These are phyloP conservation scores for Backusella parvicylindrica DNA, from an alignment of 192 early-diverging fungal genomes.

Conservation along the genomic window DNA sequence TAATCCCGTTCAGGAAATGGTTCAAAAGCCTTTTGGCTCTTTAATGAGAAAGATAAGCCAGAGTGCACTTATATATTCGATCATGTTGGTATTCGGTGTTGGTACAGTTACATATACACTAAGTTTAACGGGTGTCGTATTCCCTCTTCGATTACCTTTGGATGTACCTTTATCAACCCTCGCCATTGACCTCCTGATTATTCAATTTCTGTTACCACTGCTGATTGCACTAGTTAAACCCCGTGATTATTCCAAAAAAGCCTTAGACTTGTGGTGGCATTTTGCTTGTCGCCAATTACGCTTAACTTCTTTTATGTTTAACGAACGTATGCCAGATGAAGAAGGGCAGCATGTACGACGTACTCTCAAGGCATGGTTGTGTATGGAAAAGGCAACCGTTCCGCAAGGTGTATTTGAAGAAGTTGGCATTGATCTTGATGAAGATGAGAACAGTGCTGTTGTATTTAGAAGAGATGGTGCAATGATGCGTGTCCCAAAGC, in stretches of 20 bases:
- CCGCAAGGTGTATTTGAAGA: constrained; percentile 48
- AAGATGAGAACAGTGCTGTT: constrained; percentile 43
- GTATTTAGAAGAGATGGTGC: constrained; percentile 60
- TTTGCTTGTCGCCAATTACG: constrained; percentile 59
- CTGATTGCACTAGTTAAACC: constrained; percentile 60
- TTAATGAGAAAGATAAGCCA: constrained; percentile 83
- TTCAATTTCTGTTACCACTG: constrained; percentile 73
- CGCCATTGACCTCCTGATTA: constrained; percentile 70
- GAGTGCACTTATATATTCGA: constrained; percentile 82
- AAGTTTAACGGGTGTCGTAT: constrained; percentile 34
- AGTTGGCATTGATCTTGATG: constrained; percentile 41
- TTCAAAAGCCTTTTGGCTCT: constrained; percentile 68
- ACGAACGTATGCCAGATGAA: constrained; percentile 65
- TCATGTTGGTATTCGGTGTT: constrained; percentile 71
- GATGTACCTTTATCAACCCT: constrained; percentile 63
- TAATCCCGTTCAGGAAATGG: constrained; percentile 90
- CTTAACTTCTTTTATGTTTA: constrained; percentile 81
- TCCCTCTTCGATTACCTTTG: constrained; percentile 64
- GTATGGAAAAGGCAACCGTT: constrained; percentile 45
- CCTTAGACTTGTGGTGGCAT: constrained; percentile 69
- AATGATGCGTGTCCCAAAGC: constrained; percentile 79
- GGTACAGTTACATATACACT: constrained; percentile 52
- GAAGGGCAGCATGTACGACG: constrained; percentile 63
- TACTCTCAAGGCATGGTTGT: constrained; percentile 52
- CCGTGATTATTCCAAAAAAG: constrained; percentile 46